phyloP scores from a whole-genome alignment of 176 grass and related monocot genomes.

The Canna indica region DNA sequence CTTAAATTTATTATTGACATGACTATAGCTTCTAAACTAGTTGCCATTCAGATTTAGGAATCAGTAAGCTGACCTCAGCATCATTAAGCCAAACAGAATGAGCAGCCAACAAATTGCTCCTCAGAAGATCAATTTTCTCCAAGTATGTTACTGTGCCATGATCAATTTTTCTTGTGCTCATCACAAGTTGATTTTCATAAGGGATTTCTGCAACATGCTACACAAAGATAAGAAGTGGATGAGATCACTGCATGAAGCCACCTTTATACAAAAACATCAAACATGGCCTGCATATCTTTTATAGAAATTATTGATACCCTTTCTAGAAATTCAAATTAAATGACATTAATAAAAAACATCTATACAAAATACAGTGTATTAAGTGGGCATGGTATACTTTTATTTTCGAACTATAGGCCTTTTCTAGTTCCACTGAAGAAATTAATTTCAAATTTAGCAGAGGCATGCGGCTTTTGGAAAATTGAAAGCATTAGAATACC shows the following conservation, averaged over 20 bases:
- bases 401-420: too few species aligned
- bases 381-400: too few species aligned
- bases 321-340: too few species aligned
- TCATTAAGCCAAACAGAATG: conserved; percentile 91
- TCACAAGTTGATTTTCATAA: conserved; percentile 77
- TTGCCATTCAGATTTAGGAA: background rate
- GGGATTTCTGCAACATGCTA: conserved; percentile 94
- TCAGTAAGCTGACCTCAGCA: conserved; percentile 44
- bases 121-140: conserved; percentile 77
- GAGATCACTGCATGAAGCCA: background rate
- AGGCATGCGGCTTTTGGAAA: too few species aligned
- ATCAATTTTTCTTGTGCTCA: conserved; percentile 53
- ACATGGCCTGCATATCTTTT: background rate
- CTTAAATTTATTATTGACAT: background rate
- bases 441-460: too few species aligned
- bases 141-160: conserved; percentile 92
- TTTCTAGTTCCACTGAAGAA: too few species aligned
- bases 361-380: too few species aligned
- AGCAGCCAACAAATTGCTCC: conserved; percentile 70
- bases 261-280: background rate
- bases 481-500: too few species aligned
- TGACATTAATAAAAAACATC: too few species aligned
- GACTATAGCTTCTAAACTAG: background rate
- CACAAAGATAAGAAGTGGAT: conserved; percentile 16
- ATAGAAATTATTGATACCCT: too few species aligned